These are phyloP conservation scores for Zhuliangozyma parablackwelliae DNA, from an alignment of 1,139 yeast genomes.

Conservation along the genomic window DNA sequence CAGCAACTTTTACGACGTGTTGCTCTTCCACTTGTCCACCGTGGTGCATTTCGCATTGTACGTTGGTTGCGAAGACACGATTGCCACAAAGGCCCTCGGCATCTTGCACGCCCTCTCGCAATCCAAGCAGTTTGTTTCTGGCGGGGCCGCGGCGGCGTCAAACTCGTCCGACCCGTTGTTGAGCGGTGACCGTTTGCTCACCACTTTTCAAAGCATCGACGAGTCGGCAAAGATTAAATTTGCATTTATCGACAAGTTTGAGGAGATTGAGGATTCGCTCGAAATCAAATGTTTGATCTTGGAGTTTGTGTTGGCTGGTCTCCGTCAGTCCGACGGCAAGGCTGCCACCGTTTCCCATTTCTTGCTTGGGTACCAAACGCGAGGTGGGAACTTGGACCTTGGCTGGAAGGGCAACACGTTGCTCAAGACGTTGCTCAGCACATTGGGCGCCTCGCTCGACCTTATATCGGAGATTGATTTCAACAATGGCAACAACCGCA, in stretches of 20 bases:
- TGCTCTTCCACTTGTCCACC: conserved; percentile 62
- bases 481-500: conserved; percentile 29
- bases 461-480: conserved; percentile 35
- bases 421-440: conserved; percentile 47
- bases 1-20: conserved; percentile 63
- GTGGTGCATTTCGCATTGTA: conserved; percentile 70
- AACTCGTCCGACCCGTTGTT: conserved; percentile 34
- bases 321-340: conserved; percentile 34
- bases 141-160: conserved; percentile 18
- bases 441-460: conserved; percentile 47
- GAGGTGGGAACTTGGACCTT: conserved; percentile 27
- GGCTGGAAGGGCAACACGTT: conserved; percentile 36
- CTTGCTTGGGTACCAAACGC: conserved; percentile 60
- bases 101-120: conserved; percentile 50
- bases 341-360: conserved; percentile 65
- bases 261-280: conserved; percentile 35
- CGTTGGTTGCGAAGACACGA: conserved; percentile 51
- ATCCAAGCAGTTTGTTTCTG: conserved; percentile 40
- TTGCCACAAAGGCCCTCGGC: conserved; percentile 52
- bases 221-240: conserved; percentile 67
- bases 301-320: conserved; percentile 51
- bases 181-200: conserved; percentile 61
- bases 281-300: conserved; percentile 55
- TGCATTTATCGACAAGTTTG: conserved; percentile 70
- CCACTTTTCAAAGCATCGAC: conserved; percentile 68